Evolutionary conservation across 805 yeast species (phyloP), one percentile per base, ranked within the genome.

Genomic region (Cyberlindnera mrakii): DNA sequence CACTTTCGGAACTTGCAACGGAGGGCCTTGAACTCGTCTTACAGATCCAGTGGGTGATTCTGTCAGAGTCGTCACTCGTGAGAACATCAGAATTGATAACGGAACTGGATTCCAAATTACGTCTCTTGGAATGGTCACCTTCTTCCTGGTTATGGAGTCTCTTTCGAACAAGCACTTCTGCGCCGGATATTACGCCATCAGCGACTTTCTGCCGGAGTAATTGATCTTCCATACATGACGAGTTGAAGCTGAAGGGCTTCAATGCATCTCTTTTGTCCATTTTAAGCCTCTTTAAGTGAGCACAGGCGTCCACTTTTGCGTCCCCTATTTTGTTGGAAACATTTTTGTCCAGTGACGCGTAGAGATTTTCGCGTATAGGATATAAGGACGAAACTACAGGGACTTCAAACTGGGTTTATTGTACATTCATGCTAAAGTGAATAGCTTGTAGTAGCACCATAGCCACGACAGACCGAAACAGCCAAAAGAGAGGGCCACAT

Each of bases 391-490:
- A 8, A 5, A 10, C 27, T 23, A 23, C 27, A 23, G 27, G 27
- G 6, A 23, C 11, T 11, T 23, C 27, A 23, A 23, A 23, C 23
- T 19, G 23, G 27, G 27, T 4, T 23, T 23, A 23, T 23, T 23
- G 27, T 23, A 23, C 27, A 23, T 13, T 35, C 30, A 35, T 14
- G 46, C 80, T 75, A 54, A 36, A 5, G 43, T 47, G 41, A 50
- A 53, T 56, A 79, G 59, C 47, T 74, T 82, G 63, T 72, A 80
- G 53, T 82, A 70, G 31, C 75, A 73, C 96, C 96, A 93, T n/a
- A 88, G 48, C 80, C 89, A 90, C 54, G 86, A 86, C 37, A 84
- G 55, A 0, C 65, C 59, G 54, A 90, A 91, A 46, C 89, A 85
- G 0, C 75, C 83, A 57, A 87, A 89, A 0, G 93, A 83, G 3